A percentile compares a stretch with the other conserved stretches of the same genome.
Evolutionary conservation across 495 filamentous ascomycete genomes (phyloP).

Genomic region (Daldinia childiae): DNA sequence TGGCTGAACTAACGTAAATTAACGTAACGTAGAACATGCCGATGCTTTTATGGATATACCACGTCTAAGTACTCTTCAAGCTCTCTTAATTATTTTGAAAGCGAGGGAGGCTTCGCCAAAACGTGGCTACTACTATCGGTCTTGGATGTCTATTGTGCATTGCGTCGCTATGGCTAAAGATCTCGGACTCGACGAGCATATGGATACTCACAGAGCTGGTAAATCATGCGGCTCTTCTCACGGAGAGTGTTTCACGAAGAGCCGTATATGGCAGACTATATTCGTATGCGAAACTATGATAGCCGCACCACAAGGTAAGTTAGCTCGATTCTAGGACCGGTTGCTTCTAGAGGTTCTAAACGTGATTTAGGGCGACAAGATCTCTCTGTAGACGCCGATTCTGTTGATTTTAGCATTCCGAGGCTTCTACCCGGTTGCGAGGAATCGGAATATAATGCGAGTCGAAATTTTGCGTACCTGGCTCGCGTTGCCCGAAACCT

Average conservation of each 20-base stretch:
- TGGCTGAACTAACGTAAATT: slow-evolving; percentile 19
- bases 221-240: slow-evolving; percentile 71
- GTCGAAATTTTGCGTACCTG: slow-evolving; percentile 84
- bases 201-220: slow-evolving; percentile 75
- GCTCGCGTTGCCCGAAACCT: slow-evolving; percentile 80
- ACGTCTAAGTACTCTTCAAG: slow-evolving; percentile 92
- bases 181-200: slow-evolving; percentile 89
- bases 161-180: slow-evolving; percentile 94
- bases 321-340: not conserved
- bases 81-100: slow-evolving; percentile 86
- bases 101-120: slow-evolving; percentile 91
- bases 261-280: slow-evolving; percentile 89
- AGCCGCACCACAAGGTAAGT: slow-evolving; percentile 88
- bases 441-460: slow-evolving; percentile 77
- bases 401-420: slow-evolving; percentile 78
- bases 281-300: slow-evolving; percentile 92
- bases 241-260: slow-evolving; percentile 84
- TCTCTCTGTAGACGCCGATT: slow-evolving; percentile 75
- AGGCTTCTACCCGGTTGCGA: slow-evolving; percentile 72
- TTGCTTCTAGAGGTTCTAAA: slow-evolving; percentile 42
- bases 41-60: slow-evolving; percentile 97
- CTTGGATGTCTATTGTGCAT: slow-evolving; percentile 96
- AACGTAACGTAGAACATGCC: slow-evolving; percentile 73
- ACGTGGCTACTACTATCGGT: slow-evolving; percentile 95
- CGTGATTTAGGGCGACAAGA: slow-evolving; percentile 76